A percentile compares a stretch with the other conserved stretches of the same genome.
These are phyloP conservation scores for Sporothrix luriei DNA, from an alignment of 2,329 filamentous ascomycete species.

Conservation along the genomic window DNA sequence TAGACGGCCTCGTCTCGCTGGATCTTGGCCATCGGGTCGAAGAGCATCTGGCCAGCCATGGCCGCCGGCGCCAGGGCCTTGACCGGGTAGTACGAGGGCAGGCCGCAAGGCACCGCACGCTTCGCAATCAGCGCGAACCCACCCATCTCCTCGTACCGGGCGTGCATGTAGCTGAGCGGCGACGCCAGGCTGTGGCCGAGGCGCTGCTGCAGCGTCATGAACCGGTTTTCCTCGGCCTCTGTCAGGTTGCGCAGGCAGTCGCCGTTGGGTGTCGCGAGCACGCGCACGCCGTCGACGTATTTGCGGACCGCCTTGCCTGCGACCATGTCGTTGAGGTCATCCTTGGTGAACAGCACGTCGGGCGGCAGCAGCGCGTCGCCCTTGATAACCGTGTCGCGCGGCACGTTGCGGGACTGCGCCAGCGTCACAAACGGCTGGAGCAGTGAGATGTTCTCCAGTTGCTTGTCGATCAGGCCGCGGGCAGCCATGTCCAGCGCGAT, in stretches of 20 bases:
- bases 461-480: conserved; percentile 30
- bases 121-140: conserved; percentile 67
- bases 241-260: conserved; percentile 74
- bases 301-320: conserved; percentile 63
- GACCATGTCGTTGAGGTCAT: conserved; percentile 59
- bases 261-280: conserved; percentile 74
- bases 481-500: conserved; percentile 37
- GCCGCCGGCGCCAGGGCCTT: conserved; percentile 38
- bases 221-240: conserved; percentile 68
- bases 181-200: conserved; percentile 55
- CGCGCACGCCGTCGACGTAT: conserved; percentile 64
- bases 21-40: conserved; percentile 64
- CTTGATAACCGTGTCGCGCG: neutral
- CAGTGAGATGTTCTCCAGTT: conserved; percentile 16
- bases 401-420: neutral
- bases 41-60: conserved; percentile 11
- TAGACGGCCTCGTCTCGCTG: conserved; percentile 67
- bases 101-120: conserved; percentile 65
- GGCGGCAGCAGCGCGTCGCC: conserved; percentile 40
- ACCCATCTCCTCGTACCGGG: conserved; percentile 57
- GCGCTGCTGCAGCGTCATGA: conserved; percentile 66
- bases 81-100: conserved; percentile 63
- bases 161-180: conserved; percentile 59
- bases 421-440: conserved; percentile 27
- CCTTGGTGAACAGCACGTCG: conserved; percentile 54